phyloP scores from a whole-genome alignment of 768 basidiomycete species.

The Rickenella mellea region DNA sequence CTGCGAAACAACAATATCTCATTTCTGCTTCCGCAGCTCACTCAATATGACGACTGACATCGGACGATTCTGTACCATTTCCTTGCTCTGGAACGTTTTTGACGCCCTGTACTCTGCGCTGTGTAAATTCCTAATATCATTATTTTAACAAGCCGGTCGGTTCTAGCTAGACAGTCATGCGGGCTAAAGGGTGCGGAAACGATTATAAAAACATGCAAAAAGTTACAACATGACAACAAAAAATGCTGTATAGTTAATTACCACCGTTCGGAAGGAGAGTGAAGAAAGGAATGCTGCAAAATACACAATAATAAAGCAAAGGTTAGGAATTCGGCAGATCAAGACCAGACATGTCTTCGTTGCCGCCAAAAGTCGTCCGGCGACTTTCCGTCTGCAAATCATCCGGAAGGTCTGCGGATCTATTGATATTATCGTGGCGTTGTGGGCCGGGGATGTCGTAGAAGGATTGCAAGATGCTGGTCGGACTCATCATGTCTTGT shows the following conservation, averaged over 20 bases:
- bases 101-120: no score
- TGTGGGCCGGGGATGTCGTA: not conserved
- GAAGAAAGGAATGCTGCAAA: no score
- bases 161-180: no score
- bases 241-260: no score
- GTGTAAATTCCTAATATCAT: no score
- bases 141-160: no score
- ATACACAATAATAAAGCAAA: not conserved
- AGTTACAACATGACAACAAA: no score
- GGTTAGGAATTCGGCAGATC: not conserved
- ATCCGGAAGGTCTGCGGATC: slow-evolving; percentile 5
- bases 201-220: no score
- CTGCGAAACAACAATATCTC: not conserved
- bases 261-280: no score
- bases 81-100: not conserved
- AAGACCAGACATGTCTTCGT: slow-evolving; percentile 14
- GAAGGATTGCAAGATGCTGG: not conserved
- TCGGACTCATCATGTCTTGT: slow-evolving; percentile 5
- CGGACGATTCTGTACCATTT: not conserved
- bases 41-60: slow-evolving; percentile 50
- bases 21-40: slow-evolving; percentile 29
- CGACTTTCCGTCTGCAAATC: slow-evolving; percentile 5
- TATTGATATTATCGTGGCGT: slow-evolving; percentile 4
- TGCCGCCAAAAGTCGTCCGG: slow-evolving; percentile 17
- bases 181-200: no score